These are phyloP conservation scores for Ophiobolus disseminans DNA, from an alignment of 2,329 filamentous ascomycete genomes.

Conservation along the genomic window DNA sequence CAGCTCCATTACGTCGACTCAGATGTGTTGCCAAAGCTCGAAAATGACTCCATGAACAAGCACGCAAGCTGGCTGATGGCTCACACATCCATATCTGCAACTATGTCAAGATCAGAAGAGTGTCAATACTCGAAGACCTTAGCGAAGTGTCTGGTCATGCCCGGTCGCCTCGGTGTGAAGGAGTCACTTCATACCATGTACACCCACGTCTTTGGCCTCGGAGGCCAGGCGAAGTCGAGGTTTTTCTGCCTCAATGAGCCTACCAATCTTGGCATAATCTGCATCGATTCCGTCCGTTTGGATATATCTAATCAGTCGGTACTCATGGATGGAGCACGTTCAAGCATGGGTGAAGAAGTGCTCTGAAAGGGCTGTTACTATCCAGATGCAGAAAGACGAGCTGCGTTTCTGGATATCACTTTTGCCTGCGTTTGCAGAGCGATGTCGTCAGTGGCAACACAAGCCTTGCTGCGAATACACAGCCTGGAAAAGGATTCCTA, in stretches of 20 bases:
- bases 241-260: slow-evolving; percentile 34
- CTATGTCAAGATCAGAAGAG: not conserved
- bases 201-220: slow-evolving; percentile 12
- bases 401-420: slow-evolving; percentile 21
- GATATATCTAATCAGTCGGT: too few relatives aligned
- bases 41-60: not conserved
- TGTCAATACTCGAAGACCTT: not conserved
- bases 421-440: slow-evolving; percentile 26
- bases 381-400: slow-evolving; percentile 26
- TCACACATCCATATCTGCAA: not conserved
- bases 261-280: not conserved
- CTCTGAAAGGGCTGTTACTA: slow-evolving; percentile 1
- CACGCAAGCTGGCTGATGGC: not conserved
- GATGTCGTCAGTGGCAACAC: slow-evolving; percentile 52
- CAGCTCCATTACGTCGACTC: slow-evolving; percentile 8
- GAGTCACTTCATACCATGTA: slow-evolving; percentile 14
- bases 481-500: not conserved
- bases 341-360: not conserved
- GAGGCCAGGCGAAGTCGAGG: slow-evolving; percentile 13
- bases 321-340: slow-evolving; percentile 41
- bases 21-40: slow-evolving; percentile 6
- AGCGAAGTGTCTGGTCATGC: not conserved
- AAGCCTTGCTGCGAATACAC: slow-evolving; percentile 31
- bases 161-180: slow-evolving; percentile 30
- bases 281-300: not conserved